Evolutionary conservation across 1,284 basidiomycete species (phyloP).

Genomic region (Coriolopsis trogii): DNA sequence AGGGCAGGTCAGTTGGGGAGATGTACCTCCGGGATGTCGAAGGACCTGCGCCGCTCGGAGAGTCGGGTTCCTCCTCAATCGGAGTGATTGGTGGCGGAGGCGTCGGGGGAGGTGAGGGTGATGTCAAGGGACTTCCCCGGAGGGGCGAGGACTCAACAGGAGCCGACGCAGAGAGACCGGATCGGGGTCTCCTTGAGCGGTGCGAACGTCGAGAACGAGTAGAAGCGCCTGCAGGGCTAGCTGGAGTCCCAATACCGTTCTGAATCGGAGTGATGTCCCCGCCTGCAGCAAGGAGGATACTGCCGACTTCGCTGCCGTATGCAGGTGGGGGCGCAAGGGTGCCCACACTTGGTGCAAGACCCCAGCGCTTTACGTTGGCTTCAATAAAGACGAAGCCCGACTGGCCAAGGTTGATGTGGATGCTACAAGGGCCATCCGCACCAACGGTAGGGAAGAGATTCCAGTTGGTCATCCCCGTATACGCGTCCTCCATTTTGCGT

Average conservation of each 20-base stretch:
- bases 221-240: slow-evolving; percentile 48
- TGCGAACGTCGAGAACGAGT: slow-evolving; percentile 60
- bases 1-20: slow-evolving; percentile 66
- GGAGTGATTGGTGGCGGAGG: slow-evolving; percentile 81
- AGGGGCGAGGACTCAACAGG: slow-evolving; percentile 64
- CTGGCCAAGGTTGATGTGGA: slow-evolving; percentile 95
- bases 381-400: slow-evolving; percentile 97
- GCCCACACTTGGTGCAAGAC: slow-evolving; percentile 91
- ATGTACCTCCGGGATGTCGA: slow-evolving; percentile 57
- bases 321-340: slow-evolving; percentile 95
- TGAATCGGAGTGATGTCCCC: slow-evolving; percentile 51
- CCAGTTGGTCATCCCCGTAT: slow-evolving; percentile 83
- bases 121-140: slow-evolving; percentile 43
- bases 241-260: slow-evolving; percentile 43
- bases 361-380: slow-evolving; percentile 99
- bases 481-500: slow-evolving; percentile 93
- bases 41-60: slow-evolving; percentile 37
- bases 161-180: slow-evolving; percentile 39
- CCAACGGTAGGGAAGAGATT: slow-evolving; percentile 96
- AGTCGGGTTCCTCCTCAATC: slow-evolving; percentile 63
- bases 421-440: slow-evolving; percentile 90
- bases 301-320: slow-evolving; percentile 93
- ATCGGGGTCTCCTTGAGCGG: slow-evolving; percentile 50
- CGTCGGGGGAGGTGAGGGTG: slow-evolving; percentile 50
- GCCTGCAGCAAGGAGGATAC: slow-evolving; percentile 90